These are phyloP conservation scores for Solanum rostratum DNA, from an alignment of 257 asterid genomes.

Conservation along the genomic window DNA sequence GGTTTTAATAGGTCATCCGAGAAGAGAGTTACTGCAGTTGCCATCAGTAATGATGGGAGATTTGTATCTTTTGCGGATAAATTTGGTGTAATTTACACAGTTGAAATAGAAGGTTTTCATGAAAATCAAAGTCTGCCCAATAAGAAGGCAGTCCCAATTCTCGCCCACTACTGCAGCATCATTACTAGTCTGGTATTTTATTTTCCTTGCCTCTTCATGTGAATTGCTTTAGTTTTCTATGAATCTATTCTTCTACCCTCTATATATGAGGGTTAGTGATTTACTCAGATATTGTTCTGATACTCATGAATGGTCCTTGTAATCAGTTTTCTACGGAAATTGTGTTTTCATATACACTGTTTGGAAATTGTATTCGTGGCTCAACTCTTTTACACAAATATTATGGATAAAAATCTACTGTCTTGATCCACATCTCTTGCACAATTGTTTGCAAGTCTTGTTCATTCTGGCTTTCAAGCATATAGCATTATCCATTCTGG, in stretches of 20 bases:
- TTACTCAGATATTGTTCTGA: neutral
- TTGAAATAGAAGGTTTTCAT: constrained; percentile 25
- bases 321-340: neutral
- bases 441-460: neutral
- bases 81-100: constrained; percentile 75
- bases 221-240: neutral
- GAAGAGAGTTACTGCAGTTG: constrained; percentile 90
- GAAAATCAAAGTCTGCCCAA: constrained; percentile 20
- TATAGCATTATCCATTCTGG: neutral
- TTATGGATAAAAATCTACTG: neutral
- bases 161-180: constrained; percentile 94
- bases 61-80: constrained; percentile 83
- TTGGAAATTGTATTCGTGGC: neutral
- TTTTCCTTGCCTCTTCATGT: neutral
- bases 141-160: constrained; percentile 69
- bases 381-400: neutral
- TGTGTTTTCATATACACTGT: neutral
- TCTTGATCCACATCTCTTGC: neutral
- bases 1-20: constrained; percentile 52
- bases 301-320: neutral
- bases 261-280: neutral
- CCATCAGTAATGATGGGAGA: constrained; percentile 49
- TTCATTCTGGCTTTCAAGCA: neutral
- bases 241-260: neutral
- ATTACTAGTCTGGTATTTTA: constrained; percentile 77